Evolutionary conservation across 2,329 filamentous ascomycete species (phyloP).

Genomic region (Clarireedia paspali): DNA sequence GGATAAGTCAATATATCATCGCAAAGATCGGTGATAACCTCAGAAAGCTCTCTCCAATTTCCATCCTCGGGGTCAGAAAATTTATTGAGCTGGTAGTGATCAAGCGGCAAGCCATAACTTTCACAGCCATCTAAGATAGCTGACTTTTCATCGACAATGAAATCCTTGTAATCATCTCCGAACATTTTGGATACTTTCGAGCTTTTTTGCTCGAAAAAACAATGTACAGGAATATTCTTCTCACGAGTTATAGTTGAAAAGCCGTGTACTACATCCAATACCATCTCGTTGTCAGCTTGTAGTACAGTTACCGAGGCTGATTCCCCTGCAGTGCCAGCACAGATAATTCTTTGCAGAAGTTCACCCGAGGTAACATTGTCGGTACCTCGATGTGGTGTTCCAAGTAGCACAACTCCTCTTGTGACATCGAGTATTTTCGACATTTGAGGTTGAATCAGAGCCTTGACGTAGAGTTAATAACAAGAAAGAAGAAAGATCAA

Average conservation of each 20-base stretch:
- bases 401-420: background rate
- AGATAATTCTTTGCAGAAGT: background rate
- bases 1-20: too few species aligned
- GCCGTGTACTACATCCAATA: background rate
- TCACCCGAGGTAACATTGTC: background rate
- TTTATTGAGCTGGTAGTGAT: too few species aligned
- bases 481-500: background rate
- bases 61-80: too few species aligned
- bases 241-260: background rate
- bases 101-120: too few species aligned
- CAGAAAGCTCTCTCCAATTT: too few species aligned
- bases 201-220: too few species aligned
- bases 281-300: background rate
- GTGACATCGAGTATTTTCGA: constrained; percentile 2
- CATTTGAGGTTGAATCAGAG: background rate
- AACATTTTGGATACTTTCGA: too few species aligned
- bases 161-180: too few species aligned
- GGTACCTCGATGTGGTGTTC: background rate
- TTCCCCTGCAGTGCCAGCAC: background rate
- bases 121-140: too few species aligned
- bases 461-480: background rate
- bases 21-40: too few species aligned
- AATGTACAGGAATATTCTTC: background rate
- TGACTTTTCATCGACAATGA: too few species aligned
- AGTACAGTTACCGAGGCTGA: background rate